phyloP scores from a whole-genome alignment of 2,329 filamentous ascomycete species.

The Drechslera avenae region DNA sequence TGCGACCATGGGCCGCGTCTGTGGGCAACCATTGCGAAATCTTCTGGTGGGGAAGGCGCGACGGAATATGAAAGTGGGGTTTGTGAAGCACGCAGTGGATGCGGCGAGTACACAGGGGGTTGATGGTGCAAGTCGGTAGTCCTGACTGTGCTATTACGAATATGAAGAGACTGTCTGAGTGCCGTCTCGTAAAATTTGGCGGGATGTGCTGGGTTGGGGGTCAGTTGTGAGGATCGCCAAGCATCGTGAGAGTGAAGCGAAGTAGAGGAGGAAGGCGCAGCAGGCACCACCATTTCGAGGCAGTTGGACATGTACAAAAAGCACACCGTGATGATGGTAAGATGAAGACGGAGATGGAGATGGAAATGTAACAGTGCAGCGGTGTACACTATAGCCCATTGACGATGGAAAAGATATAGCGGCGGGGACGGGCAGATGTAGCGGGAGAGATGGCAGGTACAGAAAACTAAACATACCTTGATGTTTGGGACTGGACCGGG shows the following conservation, averaged over 20 bases:
- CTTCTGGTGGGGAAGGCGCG: constrained; percentile 1
- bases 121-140: background rate
- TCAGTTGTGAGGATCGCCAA: constrained; percentile 15
- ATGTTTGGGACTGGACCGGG: background rate
- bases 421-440: background rate
- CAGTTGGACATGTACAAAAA: background rate
- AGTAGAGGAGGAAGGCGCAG: background rate
- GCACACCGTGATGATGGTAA: background rate
- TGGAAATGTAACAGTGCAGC: too few relatives aligned
- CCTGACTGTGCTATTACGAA: background rate
- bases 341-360: background rate
- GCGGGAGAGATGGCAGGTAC: constrained; percentile 3
- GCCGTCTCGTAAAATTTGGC: background rate
- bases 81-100: background rate
- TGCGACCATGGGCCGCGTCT: constrained; percentile 84
- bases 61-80: constrained; percentile 2
- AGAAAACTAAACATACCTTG: constrained; percentile 10
- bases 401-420: background rate
- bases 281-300: background rate
- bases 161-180: background rate
- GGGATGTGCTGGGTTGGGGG: constrained; percentile 6
- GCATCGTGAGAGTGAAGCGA: background rate
- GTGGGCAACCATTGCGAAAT: constrained; percentile 57
- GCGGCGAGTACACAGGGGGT: background rate
- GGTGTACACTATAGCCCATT: background rate